Evolutionary conservation across 2,329 filamentous ascomycete species (phyloP).

Genomic region (Aspergillus hiratsukae): DNA sequence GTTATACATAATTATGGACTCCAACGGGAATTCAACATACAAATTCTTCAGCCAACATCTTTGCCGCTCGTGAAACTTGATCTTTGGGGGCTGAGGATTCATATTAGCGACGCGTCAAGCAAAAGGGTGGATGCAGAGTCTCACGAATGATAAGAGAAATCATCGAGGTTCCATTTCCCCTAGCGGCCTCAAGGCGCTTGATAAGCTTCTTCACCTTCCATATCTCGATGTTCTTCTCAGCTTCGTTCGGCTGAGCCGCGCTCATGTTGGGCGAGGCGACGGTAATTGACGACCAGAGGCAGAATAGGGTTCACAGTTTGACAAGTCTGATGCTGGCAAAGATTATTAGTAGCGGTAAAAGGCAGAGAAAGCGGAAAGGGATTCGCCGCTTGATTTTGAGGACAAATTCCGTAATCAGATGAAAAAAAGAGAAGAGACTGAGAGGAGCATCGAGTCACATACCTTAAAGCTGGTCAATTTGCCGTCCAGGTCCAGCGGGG

Average conservation of each 20-base stretch:
- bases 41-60: constrained; percentile 99
- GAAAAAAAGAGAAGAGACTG: background rate
- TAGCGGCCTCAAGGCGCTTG: constrained; percentile 93
- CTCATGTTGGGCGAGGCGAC: constrained; percentile 65
- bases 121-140: constrained; percentile 32
- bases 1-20: background rate
- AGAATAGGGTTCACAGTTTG: constrained; percentile 15
- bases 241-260: constrained; percentile 76
- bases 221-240: constrained; percentile 92
- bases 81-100: constrained; percentile 77
- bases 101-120: constrained; percentile 15
- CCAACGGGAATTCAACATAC: constrained; percentile 49
- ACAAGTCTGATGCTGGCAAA: constrained; percentile 13
- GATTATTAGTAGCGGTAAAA: constrained; percentile 3
- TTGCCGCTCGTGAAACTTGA: constrained; percentile 89
- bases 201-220: constrained; percentile 99
- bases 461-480: constrained; percentile 21
- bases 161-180: constrained; percentile 99
- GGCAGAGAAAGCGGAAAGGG: background rate
- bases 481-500: constrained; percentile 26
- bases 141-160: constrained; percentile 97
- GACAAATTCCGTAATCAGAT: background rate
- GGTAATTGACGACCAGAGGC: constrained; percentile 19
- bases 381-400: background rate
- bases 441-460: constrained; percentile 7